Percentiles rank a stretch among this genome's conserved stretches.
Conservation (phyloP, 805 yeast genomes). For the Candida manassasensis region DNA sequence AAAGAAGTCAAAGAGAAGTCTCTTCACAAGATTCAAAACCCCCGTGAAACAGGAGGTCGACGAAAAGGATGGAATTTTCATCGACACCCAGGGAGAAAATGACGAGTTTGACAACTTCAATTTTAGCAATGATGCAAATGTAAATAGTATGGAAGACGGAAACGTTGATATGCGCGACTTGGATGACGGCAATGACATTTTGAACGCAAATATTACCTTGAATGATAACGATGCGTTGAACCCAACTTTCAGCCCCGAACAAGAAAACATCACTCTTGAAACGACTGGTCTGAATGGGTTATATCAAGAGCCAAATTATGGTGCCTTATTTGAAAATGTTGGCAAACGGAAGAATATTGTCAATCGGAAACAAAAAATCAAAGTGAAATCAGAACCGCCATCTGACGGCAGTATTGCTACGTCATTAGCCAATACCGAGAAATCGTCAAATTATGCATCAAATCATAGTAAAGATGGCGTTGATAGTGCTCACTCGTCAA, state of each 20-base stretch:
- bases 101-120: neutral
- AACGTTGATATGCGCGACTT: too few species aligned
- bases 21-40: conserved; percentile 37
- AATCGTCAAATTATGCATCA: conserved; percentile 9
- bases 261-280: conserved; percentile 9
- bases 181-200: neutral
- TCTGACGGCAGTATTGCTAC: conserved; percentile 6
- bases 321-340: conserved; percentile 39
- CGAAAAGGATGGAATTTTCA: conserved; percentile 6
- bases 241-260: conserved; percentile 1
- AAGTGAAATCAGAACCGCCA: conserved; percentile 17
- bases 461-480: neutral
- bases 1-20: conserved; percentile 29
- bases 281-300: conserved; percentile 15
- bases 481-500: conserved; percentile 11
- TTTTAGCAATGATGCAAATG: neutral
- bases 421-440: conserved; percentile 13
- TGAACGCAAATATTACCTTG: neutral
- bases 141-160: neutral
- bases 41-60: conserved; percentile 14
- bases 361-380: conserved; percentile 22
- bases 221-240: conserved; percentile 1
- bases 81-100: conserved; percentile 4
- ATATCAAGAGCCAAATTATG: conserved; percentile 35
- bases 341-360: conserved; percentile 35